phyloP scores from a whole-genome alignment of 768 basidiomycete species.

The Zangia roseola region DNA sequence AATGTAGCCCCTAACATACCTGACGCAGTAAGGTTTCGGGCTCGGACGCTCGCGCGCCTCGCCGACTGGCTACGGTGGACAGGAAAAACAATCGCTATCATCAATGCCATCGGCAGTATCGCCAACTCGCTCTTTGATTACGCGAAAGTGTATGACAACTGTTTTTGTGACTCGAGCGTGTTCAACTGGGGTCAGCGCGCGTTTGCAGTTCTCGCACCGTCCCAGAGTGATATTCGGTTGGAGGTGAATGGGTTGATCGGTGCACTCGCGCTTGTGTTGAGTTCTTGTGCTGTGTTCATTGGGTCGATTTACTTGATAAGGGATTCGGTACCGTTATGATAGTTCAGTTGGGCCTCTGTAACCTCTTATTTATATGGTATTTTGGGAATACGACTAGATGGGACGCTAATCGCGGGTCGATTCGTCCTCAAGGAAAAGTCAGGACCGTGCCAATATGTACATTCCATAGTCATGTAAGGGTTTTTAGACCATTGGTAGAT shows the following conservation, averaged over 20 bases:
- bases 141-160: constrained; percentile 23
- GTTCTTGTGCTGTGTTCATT: constrained; percentile 25
- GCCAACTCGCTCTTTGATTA: constrained; percentile 31
- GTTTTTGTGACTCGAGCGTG: constrained; percentile 32
- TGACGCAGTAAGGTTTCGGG: not conserved
- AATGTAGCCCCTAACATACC: not conserved
- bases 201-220: constrained; percentile 30
- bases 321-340: constrained; percentile 18
- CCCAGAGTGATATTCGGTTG: constrained; percentile 17
- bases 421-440: too few relatives aligned
- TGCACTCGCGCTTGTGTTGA: constrained; percentile 31
- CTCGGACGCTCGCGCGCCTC: not conserved
- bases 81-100: constrained; percentile 27
- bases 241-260: constrained; percentile 39
- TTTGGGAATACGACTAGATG: too few relatives aligned
- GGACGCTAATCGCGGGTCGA: too few relatives aligned
- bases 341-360: too few relatives aligned
- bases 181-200: constrained; percentile 18
- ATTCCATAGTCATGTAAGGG: too few relatives aligned
- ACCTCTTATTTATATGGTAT: too few relatives aligned
- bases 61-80: constrained; percentile 24
- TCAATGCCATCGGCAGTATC: constrained; percentile 29
- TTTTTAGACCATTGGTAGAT: too few relatives aligned
- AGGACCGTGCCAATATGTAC: too few relatives aligned
- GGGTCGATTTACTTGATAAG: constrained; percentile 28